phyloP scores from a whole-genome alignment of 345 rosid genomes.

The Aquilaria sinensis region DNA sequence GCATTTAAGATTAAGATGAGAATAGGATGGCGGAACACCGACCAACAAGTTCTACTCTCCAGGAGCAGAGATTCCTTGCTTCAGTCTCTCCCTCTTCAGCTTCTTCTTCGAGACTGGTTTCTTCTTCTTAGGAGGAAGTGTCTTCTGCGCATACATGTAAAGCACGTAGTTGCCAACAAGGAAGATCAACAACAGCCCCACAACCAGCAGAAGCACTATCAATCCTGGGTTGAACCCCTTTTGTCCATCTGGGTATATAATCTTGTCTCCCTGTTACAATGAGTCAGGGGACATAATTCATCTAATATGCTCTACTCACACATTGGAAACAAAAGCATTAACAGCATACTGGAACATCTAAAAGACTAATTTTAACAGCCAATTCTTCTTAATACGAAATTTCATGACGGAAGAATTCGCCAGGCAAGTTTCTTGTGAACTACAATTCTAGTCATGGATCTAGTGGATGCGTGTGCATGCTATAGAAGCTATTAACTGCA shows the following conservation, averaged over 20 bases:
- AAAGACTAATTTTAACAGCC: too few relatives aligned
- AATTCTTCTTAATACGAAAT: too few relatives aligned
- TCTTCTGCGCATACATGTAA: slow-evolving; percentile 28
- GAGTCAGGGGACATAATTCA: not conserved
- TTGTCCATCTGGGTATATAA: slow-evolving; percentile 17
- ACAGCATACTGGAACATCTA: too few relatives aligned
- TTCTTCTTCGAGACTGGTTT: slow-evolving; percentile 61
- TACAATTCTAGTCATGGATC: too few relatives aligned
- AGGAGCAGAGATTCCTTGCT: slow-evolving; percentile 67
- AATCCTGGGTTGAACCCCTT: slow-evolving; percentile 58
- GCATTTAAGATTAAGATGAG: not conserved
- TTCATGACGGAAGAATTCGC: too few relatives aligned
- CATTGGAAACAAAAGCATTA: too few relatives aligned
- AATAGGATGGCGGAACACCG: not conserved
- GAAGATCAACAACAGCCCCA: slow-evolving; percentile 29
- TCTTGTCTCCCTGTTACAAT: slow-evolving; percentile 19
- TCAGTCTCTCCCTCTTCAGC: slow-evolving; percentile 54
- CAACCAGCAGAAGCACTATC: slow-evolving; percentile 51
- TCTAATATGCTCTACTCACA: too few relatives aligned
- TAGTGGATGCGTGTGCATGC: too few relatives aligned
- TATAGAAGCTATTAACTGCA: too few relatives aligned
- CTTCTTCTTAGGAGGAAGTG: slow-evolving; percentile 49
- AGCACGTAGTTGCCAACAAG: slow-evolving; percentile 25
- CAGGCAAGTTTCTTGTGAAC: too few relatives aligned
- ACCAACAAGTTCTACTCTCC: slow-evolving; percentile 35